Conservation (phyloP, 768 basidiomycete genomes). For the Mycena galericulata region DNA sequence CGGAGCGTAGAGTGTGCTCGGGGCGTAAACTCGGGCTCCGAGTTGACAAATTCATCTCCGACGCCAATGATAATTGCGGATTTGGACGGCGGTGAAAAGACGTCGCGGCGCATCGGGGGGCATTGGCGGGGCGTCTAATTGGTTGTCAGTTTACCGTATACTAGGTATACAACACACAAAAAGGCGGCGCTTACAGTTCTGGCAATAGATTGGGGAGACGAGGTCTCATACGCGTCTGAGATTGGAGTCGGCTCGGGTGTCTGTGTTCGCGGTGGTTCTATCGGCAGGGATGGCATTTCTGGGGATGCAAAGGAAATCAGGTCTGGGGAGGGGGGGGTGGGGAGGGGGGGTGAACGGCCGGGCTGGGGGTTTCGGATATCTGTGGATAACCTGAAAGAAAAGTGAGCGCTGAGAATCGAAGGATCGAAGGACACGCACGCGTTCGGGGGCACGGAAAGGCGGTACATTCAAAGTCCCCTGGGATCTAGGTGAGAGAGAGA, state of each 20-base stretch:
- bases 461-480: neutral
- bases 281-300: conserved; percentile 1
- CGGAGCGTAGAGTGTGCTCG: conserved; percentile 27
- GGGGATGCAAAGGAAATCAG: neutral
- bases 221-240: neutral
- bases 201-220: conserved; percentile 1
- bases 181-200: neutral
- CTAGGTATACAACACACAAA: neutral
- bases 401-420: neutral
- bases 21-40: conserved; percentile 2
- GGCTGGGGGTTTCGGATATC: too few species aligned
- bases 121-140: conserved; percentile 17
- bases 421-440: neutral
- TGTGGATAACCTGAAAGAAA: neutral
- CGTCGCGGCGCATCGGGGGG: conserved; percentile 22
- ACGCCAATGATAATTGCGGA: neutral
- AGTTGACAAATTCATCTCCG: neutral
- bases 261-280: neutral
- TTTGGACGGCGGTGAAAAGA: conserved; percentile 20
- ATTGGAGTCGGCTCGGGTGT: conserved; percentile 21
- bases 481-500: neutral
- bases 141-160: neutral
- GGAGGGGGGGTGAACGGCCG: neutral
- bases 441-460: neutral
- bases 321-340: too few species aligned